These are phyloP conservation scores for Bretziella fagacearum DNA, from an alignment of 2,329 filamentous ascomycete genomes.

Conservation along the genomic window DNA sequence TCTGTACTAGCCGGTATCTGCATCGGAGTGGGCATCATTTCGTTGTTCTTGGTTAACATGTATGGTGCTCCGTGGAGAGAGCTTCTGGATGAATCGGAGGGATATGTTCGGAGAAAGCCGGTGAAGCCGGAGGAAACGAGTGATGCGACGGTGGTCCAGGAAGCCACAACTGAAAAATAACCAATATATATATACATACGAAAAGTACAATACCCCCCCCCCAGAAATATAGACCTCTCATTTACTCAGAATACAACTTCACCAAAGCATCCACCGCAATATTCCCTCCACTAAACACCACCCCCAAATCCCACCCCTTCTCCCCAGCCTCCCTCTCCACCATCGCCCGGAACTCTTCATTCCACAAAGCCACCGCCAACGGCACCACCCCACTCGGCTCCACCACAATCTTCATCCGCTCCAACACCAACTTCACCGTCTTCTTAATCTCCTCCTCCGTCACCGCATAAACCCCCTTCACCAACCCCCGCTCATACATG, in stretches of 20 bases:
- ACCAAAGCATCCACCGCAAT: constrained; percentile 37
- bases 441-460: constrained; percentile 65
- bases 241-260: constrained; percentile 27
- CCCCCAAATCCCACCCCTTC: constrained; percentile 53
- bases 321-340: constrained; percentile 55
- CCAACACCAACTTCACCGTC: constrained; percentile 61
- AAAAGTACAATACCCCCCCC: background rate
- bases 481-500: constrained; percentile 54
- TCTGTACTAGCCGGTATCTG: constrained; percentile 38
- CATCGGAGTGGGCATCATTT: constrained; percentile 37
- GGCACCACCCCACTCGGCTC: constrained; percentile 80
- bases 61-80: constrained; percentile 47
- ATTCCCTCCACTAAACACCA: constrained; percentile 46
- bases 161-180: background rate
- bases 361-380: constrained; percentile 64
- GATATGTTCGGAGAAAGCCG: constrained; percentile 3
- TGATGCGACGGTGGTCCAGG: background rate
- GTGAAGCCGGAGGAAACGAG: constrained; percentile 1
- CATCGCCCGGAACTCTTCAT: constrained; percentile 62
- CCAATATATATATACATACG: background rate
- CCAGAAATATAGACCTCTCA: background rate
- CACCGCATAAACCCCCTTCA: constrained; percentile 54
- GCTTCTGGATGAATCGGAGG: constrained; percentile 36
- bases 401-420: constrained; percentile 78
- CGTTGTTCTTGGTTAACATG: constrained; percentile 43